Evolutionary conservation across 1,284 basidiomycete species (phyloP).

Genomic region (Rhodotorula sp.): DNA sequence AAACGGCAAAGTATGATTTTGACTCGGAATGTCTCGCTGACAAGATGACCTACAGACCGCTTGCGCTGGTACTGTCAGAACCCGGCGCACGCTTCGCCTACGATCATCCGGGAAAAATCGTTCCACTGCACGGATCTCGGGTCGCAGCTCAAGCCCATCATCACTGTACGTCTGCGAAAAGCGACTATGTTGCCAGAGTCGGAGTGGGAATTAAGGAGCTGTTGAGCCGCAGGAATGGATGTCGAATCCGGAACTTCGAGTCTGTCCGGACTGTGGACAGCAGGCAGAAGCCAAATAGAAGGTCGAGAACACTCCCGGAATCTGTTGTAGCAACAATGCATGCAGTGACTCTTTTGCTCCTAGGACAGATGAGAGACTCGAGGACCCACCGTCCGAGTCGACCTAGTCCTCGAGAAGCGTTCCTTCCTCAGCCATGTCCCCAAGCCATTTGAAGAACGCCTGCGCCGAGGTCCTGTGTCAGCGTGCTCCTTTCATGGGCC

Average conservation of each 20-base stretch:
- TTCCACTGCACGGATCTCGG: slow-evolving; percentile 91
- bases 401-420: slow-evolving; percentile 27
- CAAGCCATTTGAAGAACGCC: slow-evolving; percentile 64
- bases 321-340: neutral
- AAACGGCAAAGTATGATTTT: slow-evolving; percentile 23
- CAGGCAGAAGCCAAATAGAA: slow-evolving; percentile 63
- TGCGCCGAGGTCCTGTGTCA: neutral
- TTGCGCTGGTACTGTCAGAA: slow-evolving; percentile 92
- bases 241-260: slow-evolving; percentile 60
- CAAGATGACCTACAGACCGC: slow-evolving; percentile 61
- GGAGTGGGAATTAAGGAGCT: no score
- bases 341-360: neutral
- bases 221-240: slow-evolving; percentile 58
- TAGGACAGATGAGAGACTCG: neutral
- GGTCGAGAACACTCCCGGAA: no score
- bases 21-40: neutral
- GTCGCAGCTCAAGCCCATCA: slow-evolving; percentile 88
- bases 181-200: no score
- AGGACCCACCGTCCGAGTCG: no score
- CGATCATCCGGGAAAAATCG: slow-evolving; percentile 77
- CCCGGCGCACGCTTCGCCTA: slow-evolving; percentile 64
- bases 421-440: slow-evolving; percentile 64
- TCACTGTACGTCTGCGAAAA: slow-evolving; percentile 54
- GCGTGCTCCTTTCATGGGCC: neutral
- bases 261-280: slow-evolving; percentile 66